Evolutionary conservation across 2,329 filamentous ascomycete genomes (phyloP), one percentile per base, ranked within the genome.

Genomic region (Coniosporium uncinatum): DNA sequence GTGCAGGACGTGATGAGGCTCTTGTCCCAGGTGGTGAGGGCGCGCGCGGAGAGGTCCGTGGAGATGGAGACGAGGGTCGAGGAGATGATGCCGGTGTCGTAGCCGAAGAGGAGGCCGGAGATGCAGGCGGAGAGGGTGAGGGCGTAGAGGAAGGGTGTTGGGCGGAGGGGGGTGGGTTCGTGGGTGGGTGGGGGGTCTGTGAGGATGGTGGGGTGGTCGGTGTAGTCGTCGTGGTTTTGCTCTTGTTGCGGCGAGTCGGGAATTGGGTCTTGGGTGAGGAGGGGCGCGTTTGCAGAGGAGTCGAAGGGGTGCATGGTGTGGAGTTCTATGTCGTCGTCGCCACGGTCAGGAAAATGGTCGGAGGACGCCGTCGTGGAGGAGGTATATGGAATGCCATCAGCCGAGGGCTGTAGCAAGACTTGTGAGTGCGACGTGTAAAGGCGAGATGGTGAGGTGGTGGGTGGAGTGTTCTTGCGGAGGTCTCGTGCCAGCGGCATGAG

Each of bases 21-120:
- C 51, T 81, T 78, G 53, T 81, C 76, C 14, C 76, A 57, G 2
- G 72, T 79, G 5, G 70, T 70, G 17, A 67, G 57, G 2, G 57
- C 51, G 5, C 69, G 70, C 32, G 63, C 54, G 5, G 74, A 76
- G 20, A 79, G 67, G 48, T 76, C 73, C 2, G 70, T 62, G 36
- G 63, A 63, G 44, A 81, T 70, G 4, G 71, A 75, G 20, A 81
- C 67, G 42, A 81, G 66, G 2, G 75, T 79, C 1, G 75, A 76
- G 27, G 74, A 78, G 42, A 81, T 79, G 14, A 81, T 76, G 27
- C 77, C 78, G 27, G 78, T 81, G 51, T 81, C 78, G 52, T 79
- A 81, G 42, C 78, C 78, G 59, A 81, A 81, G 14, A 81, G 57
- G 14, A 81, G 57, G 3, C 77, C 77, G 39, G 70, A 75, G 14